Evolutionary conservation across 2,329 filamentous ascomycete species (phyloP), one percentile per base, ranked within the genome.

Genomic region (Colletotrichum chlorophyti): DNA sequence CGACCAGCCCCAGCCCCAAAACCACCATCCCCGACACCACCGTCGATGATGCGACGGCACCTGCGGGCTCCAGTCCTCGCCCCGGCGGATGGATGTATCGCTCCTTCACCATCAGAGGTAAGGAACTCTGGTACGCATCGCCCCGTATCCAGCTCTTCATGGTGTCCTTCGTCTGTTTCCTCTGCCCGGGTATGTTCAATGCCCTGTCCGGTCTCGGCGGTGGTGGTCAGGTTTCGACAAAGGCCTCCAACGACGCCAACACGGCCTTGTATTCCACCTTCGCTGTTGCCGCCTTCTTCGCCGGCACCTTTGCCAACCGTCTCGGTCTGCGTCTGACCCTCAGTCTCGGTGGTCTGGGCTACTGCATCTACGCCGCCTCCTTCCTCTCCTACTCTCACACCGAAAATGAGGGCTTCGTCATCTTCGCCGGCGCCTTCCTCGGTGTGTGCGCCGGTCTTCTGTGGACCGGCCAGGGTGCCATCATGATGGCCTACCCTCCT

Each of bases 401-500:
- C 19, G 54, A 78, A 51, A 89, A 89, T 69, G 75, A 81, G 59
- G 88, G 87, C 60, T 93, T 91, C 74, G 86, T 88, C 69, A 85
- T 90, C 66, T 93, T 93, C 65, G 85, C 91, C 6, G 91, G 91
- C 65, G 88, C 87, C 14, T 81, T 91, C 61, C 84, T 93, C 42
- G 91, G 91, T 73, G 77, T 91, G 55, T 93, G 90, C 69, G 91
- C 91, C 42, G 91, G 89, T 69, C 80, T 94, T 34, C 80, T 95
- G 32, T 95, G 91, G 91, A 89, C 88, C 29, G 91, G 89, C 1
- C 91, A 94, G 75, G 91, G 91, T 59, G 87, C 90, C 58, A 91
- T 94, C 69, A 93, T 94, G 89, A 94, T 96, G 86, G 87, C 90
- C 35, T 97, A 97, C 72, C 93, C 93, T 2, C 80, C 84, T 17